Conservation (phyloP, 495 filamentous ascomycete species). For the Talaromyces trachyspermus region DNA sequence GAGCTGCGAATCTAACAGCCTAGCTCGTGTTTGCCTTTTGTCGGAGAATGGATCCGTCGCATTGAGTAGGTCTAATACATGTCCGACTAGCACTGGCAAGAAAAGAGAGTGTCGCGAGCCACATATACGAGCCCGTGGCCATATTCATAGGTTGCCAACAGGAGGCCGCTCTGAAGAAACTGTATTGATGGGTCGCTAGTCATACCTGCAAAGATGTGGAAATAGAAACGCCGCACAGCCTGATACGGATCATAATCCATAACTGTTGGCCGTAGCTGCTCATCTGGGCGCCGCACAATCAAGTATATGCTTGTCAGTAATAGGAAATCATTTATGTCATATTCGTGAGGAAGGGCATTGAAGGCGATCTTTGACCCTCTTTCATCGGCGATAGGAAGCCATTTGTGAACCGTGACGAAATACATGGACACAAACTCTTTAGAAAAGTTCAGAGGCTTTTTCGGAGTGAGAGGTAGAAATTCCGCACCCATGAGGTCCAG, state of each 20-base stretch:
- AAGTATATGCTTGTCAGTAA: neutral
- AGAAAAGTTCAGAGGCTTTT: neutral
- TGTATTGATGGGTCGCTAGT: neutral
- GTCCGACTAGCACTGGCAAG: neutral
- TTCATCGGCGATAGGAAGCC: neutral
- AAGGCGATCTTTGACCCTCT: neutral
- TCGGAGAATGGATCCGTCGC: neutral
- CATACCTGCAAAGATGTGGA: neutral
- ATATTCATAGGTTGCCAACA: neutral
- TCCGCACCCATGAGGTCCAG: neutral
- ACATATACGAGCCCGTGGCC: neutral
- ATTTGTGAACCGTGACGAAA: neutral
- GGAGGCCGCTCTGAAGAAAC: neutral
- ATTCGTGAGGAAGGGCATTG: neutral
- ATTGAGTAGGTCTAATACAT: neutral
- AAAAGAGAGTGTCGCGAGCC: neutral
- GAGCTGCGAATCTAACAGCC: neutral
- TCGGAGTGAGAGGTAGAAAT: neutral
- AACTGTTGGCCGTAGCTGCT: neutral
- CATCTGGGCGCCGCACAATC: neutral
- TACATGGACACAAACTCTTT: neutral
- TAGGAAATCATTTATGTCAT: neutral
- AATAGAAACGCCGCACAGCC: neutral
- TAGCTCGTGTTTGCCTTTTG: neutral
- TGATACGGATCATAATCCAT: neutral